Percentiles rank a stretch among this genome's conserved stretches.
Evolutionary conservation across 2,329 filamentous ascomycete genomes (phyloP).

Genomic region (Leptographium galeiforme): DNA sequence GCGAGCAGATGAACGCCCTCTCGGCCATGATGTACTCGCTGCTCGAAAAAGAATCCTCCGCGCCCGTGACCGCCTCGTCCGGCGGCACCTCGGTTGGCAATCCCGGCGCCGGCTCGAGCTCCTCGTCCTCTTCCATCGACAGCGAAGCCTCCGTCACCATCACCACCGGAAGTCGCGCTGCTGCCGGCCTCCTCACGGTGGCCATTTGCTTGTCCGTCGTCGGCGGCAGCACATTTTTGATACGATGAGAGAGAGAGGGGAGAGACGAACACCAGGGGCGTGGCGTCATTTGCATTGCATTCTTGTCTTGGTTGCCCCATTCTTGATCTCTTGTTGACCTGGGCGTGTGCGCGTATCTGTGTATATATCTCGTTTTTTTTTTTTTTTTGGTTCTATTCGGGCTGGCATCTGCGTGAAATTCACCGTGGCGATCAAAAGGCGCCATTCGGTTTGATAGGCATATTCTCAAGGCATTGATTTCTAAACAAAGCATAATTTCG

Average conservation of each 20-base stretch:
- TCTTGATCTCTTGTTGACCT: too few relatives aligned
- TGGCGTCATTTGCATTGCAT: too few relatives aligned
- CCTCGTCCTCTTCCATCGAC: slow-evolving; percentile 7
- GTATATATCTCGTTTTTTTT: too few relatives aligned
- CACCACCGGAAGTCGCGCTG: slow-evolving; percentile 36
- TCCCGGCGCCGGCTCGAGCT: slow-evolving; percentile 27
- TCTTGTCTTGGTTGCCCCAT: too few relatives aligned
- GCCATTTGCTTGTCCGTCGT: slow-evolving; percentile 34
- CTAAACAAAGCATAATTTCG: too few relatives aligned
- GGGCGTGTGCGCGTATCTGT: too few relatives aligned
- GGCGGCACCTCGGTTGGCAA: slow-evolving; percentile 48
- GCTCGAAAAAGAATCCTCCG: slow-evolving; percentile 22
- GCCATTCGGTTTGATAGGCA: too few relatives aligned
- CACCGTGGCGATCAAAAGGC: too few relatives aligned
- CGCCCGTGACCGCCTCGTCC: slow-evolving; percentile 35
- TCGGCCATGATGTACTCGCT: slow-evolving; percentile 50
- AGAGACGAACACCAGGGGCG: too few relatives aligned
- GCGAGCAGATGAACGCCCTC: slow-evolving; percentile 56
- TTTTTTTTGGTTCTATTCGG: too few relatives aligned
- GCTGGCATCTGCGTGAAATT: too few relatives aligned
- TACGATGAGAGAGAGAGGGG: slow-evolving; percentile 18
- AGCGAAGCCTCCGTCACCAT: slow-evolving; percentile 21
- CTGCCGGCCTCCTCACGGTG: slow-evolving; percentile 41
- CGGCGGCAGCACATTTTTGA: slow-evolving; percentile 35
- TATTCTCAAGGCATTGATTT: too few relatives aligned